These are phyloP conservation scores for Arthroderma sp. DNA, from an alignment of 2,329 filamentous ascomycete species.

Conservation along the genomic window DNA sequence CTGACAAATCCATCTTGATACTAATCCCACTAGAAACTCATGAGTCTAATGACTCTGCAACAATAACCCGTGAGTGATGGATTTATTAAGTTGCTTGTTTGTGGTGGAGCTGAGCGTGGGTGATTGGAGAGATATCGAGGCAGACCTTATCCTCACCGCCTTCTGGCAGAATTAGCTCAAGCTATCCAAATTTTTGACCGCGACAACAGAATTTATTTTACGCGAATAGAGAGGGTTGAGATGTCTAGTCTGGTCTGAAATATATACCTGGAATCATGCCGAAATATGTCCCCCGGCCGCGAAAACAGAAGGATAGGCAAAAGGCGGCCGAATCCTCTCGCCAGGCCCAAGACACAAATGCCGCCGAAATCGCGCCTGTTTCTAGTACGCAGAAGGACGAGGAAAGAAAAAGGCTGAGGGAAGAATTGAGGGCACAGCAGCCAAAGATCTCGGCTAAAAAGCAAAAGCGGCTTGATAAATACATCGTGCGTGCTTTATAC, in stretches of 20 bases:
- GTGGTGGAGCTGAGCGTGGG: neutral
- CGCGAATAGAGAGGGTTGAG: neutral
- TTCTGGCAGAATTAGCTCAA: constrained; percentile 11
- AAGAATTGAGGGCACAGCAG: constrained; percentile 41
- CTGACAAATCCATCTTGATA: too few relatives aligned
- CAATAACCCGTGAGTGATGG: too few relatives aligned
- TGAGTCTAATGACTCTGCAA: too few relatives aligned
- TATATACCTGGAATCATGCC: constrained; percentile 20
- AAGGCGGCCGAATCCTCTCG: constrained; percentile 14
- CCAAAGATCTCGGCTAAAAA: constrained; percentile 51
- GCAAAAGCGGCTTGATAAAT: constrained; percentile 55
- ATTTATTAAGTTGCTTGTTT: neutral
- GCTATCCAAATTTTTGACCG: neutral
- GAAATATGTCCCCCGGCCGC: constrained; percentile 42
- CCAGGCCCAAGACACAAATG: constrained; percentile 35
- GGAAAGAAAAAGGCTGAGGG: constrained; percentile 38
- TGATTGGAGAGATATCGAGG: neutral
- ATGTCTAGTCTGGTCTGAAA: neutral
- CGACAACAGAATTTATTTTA: neutral
- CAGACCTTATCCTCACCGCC: constrained; percentile 8
- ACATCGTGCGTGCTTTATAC: constrained; percentile 39
- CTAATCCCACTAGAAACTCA: too few relatives aligned
- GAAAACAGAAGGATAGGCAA: constrained; percentile 41
- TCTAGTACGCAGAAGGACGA: constrained; percentile 42
- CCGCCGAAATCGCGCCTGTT: constrained; percentile 27